Evolutionary conservation across 2,329 filamentous ascomycete genomes (phyloP).

Genomic region (Canariomyces notabilis): DNA sequence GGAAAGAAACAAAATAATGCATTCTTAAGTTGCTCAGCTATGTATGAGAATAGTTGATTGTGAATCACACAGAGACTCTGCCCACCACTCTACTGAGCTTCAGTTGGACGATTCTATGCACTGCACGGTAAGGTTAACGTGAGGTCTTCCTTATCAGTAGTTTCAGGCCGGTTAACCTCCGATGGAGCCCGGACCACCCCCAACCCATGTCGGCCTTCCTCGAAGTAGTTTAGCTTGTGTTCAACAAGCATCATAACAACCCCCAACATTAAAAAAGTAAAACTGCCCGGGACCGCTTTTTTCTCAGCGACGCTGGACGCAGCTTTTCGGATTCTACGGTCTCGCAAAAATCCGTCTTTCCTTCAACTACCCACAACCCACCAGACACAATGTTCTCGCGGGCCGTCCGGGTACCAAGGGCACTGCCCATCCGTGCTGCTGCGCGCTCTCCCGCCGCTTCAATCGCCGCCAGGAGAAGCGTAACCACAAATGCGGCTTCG

Average conservation of each 20-base stretch:
- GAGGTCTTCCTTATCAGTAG: too few relatives aligned
- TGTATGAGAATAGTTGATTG: too few relatives aligned
- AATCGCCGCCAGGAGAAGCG: slow-evolving; percentile 59
- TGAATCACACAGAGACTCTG: too few relatives aligned
- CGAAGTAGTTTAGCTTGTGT: slow-evolving; percentile 20
- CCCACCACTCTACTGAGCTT: too few relatives aligned
- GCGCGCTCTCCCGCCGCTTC: slow-evolving; percentile 41
- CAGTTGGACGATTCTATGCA: too few relatives aligned
- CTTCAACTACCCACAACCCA: slow-evolving; percentile 1
- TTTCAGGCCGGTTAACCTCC: too few relatives aligned
- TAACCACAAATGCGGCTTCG: slow-evolving; percentile 93
- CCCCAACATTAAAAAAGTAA: slow-evolving; percentile 29
- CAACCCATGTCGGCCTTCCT: slow-evolving; percentile 14
- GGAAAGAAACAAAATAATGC: too few relatives aligned
- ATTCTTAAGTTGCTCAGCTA: neutral
- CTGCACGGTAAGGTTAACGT: too few relatives aligned
- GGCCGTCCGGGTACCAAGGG: slow-evolving; percentile 58
- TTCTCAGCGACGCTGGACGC: slow-evolving; percentile 15
- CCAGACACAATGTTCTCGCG: slow-evolving; percentile 61
- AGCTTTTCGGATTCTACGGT: slow-evolving; percentile 18
- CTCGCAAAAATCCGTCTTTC: slow-evolving; percentile 9
- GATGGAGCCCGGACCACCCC: slow-evolving; percentile 12
- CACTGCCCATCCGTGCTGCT: slow-evolving; percentile 52
- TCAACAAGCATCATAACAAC: slow-evolving; percentile 27
- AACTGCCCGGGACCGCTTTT: slow-evolving; percentile 20